A percentile compares a stretch with the other conserved stretches of the same genome.
Evolutionary conservation across 1,284 basidiomycete species (phyloP).

Genomic region (Ceratobasidium sp.): DNA sequence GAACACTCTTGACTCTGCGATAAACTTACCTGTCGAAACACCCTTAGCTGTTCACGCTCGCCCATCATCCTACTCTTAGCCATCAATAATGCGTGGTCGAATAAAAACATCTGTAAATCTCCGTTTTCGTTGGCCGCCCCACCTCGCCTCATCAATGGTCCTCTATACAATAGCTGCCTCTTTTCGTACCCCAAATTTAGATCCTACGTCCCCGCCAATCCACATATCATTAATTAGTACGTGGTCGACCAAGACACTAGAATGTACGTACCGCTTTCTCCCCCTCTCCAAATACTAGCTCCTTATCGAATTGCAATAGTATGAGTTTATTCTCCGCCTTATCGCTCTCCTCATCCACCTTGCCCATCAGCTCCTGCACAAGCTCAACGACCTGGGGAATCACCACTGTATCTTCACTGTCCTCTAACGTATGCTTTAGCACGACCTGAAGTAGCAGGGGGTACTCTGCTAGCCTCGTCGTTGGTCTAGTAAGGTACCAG

Average conservation of each 20-base stretch:
- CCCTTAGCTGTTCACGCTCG: constrained; percentile 83
- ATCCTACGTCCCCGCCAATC: too few species aligned
- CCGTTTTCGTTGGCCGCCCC: constrained; percentile 80
- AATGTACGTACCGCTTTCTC: constrained; percentile 84
- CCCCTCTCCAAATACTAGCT: constrained; percentile 86
- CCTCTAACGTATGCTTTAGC: constrained; percentile 92
- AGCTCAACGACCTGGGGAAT: constrained; percentile 86
- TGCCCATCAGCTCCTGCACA: constrained; percentile 85
- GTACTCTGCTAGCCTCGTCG: constrained; percentile 95
- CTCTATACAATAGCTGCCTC: constrained; percentile 94
- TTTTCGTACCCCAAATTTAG: constrained; percentile 88
- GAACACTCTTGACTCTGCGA: neutral
- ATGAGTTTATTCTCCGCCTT: constrained; percentile 95
- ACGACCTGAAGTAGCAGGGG: constrained; percentile 94
- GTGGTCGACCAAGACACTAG: too few species aligned
- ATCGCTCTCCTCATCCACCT: constrained; percentile 93
- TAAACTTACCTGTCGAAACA: constrained; percentile 86
- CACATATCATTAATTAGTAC: constrained; percentile 20
- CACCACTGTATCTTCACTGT: constrained; percentile 87
- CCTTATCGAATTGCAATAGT: constrained; percentile 88
- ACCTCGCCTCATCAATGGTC: constrained; percentile 92
- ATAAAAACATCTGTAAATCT: constrained; percentile 94
- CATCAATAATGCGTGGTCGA: constrained; percentile 97
- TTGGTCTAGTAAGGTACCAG: constrained; percentile 98
- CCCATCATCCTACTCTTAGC: constrained; percentile 92